phyloP scores from a whole-genome alignment of 1,284 basidiomycete species.

The Leucoagaricus sp. region DNA sequence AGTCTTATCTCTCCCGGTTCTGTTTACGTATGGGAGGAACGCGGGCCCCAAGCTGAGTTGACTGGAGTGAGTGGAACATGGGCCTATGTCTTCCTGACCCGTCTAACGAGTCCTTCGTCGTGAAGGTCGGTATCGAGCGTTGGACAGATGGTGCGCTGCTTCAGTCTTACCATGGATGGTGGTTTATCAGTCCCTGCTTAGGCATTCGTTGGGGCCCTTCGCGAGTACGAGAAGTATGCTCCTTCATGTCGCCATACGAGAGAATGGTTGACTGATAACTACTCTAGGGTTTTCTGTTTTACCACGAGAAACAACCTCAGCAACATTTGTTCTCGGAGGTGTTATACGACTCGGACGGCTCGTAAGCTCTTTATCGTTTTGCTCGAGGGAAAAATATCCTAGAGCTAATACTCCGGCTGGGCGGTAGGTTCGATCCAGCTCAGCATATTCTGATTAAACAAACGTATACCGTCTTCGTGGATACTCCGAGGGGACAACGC shows the following conservation, averaged over 20 bases:
- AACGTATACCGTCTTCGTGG: conserved; percentile 77
- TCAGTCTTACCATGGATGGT: not conserved
- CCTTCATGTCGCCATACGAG: not conserved
- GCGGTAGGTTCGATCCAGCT: conserved; percentile 13
- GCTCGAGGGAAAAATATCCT: too few species aligned
- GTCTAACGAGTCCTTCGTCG: conserved; percentile 15
- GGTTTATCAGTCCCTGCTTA: conserved; percentile 42
- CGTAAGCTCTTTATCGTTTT: too few species aligned
- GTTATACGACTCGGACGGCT: conserved; percentile 41
- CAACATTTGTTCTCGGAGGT: conserved; percentile 47
- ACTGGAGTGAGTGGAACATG: conserved; percentile 55
- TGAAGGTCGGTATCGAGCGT: conserved; percentile 71
- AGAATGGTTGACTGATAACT: conserved; percentile 11
- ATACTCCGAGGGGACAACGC: conserved; percentile 60
- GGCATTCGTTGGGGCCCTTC: conserved; percentile 79
- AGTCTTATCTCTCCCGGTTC: conserved; percentile 63
- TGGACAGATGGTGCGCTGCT: conserved; percentile 48
- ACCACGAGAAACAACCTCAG: conserved; percentile 65
- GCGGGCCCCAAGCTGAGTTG: conserved; percentile 70
- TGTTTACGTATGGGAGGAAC: conserved; percentile 83
- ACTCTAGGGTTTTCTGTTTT: conserved; percentile 73
- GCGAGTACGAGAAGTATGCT: conserved; percentile 68
- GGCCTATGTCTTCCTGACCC: not conserved
- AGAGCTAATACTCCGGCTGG: not conserved
- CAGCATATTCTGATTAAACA: conserved; percentile 65